phyloP scores from a whole-genome alignment of 495 filamentous ascomycete genomes.

The Cercophora samala region DNA sequence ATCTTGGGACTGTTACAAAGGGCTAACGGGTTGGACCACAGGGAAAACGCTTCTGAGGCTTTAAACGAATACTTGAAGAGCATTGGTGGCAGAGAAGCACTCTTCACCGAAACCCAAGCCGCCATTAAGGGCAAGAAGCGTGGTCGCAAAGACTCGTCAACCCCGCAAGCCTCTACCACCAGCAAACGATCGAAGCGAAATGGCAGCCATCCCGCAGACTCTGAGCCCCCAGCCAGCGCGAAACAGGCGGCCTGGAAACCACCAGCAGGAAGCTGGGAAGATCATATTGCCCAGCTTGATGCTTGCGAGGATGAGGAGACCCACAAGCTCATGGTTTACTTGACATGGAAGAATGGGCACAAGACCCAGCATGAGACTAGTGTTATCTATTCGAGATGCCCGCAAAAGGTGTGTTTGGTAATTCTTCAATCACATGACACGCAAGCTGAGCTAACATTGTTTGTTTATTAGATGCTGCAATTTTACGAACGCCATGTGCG shows the following conservation, averaged over 20 bases:
- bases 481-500: conserved; percentile 59
- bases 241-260: conserved; percentile 47
- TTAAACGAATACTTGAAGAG: conserved; percentile 44
- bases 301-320: conserved; percentile 53
- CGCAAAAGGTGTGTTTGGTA: conserved; percentile 57
- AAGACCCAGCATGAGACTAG: conserved; percentile 58
- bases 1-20: background rate
- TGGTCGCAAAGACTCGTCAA: conserved; percentile 36
- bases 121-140: conserved; percentile 47
- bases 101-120: conserved; percentile 41
- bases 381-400: conserved; percentile 55
- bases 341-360: conserved; percentile 55
- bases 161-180: conserved; percentile 27
- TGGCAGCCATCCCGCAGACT: conserved; percentile 35
- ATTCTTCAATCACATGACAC: no score
- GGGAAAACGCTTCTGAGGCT: conserved; percentile 44
- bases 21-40: conserved; percentile 20
- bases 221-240: conserved; percentile 37
- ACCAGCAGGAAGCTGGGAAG: conserved; percentile 57
- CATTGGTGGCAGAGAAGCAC: conserved; percentile 54
- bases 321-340: conserved; percentile 47
- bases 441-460: conserved; percentile 16
- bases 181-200: conserved; percentile 39
- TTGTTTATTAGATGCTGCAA: conserved; percentile 52
- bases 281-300: conserved; percentile 52